phyloP scores from a whole-genome alignment of 2,329 filamentous ascomycete genomes.

The Cadophora sp. region DNA sequence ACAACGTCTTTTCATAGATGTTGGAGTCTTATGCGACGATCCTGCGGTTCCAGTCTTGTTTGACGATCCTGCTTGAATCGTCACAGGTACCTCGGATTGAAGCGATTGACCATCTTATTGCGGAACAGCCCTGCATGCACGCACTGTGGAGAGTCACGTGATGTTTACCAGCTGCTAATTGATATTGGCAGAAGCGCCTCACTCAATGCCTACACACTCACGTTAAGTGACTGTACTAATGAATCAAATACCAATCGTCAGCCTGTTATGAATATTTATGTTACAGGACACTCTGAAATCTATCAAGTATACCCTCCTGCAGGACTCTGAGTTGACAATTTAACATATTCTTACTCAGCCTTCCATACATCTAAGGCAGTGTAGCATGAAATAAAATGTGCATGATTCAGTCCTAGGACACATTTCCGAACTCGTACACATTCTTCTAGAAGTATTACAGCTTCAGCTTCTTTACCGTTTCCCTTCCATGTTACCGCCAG shows the following conservation, averaged over 20 bases:
- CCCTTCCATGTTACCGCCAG: not conserved
- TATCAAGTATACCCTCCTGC: not conserved
- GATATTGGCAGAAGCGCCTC: no score
- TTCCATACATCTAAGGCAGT: no score
- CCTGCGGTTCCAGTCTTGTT: no score
- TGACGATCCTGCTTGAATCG: no score
- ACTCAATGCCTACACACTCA: no score
- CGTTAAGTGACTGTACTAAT: not conserved
- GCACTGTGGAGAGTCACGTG: not conserved
- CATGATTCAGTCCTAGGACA: constrained; percentile 15
- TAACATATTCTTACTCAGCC: constrained; percentile 4
- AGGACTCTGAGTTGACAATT: not conserved
- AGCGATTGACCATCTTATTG: not conserved
- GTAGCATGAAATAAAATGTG: constrained; percentile 13
- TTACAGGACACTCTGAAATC: no score
- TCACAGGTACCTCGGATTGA: no score
- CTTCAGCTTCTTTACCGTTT: constrained; percentile 7
- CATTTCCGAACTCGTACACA: constrained; percentile 8
- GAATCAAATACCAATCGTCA: no score
- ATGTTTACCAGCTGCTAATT: no score
- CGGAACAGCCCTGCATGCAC: not conserved
- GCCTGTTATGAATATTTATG: no score
- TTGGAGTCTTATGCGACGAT: no score
- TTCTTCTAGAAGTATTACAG: constrained; percentile 20
- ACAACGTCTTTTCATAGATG: no score